Evolutionary conservation across 1,139 yeast species (phyloP).

Genomic region (Candida dubliniensis): DNA sequence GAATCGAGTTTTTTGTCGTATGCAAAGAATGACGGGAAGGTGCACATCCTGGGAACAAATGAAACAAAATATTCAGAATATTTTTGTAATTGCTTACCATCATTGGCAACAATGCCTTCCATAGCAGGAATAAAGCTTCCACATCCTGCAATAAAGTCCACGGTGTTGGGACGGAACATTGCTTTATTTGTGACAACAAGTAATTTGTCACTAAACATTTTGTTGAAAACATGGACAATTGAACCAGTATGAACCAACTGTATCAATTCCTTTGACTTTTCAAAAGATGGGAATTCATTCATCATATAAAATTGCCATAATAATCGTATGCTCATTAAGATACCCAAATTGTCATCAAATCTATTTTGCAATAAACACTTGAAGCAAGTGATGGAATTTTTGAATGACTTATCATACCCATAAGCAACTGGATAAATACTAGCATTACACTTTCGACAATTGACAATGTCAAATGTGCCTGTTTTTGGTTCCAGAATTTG

Average conservation of each 20-base stretch:
- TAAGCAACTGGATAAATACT: slow-evolving; percentile 18
- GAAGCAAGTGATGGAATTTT: slow-evolving; percentile 14
- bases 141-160: slow-evolving; percentile 14
- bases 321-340: slow-evolving; percentile 19
- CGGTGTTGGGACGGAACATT: slow-evolving; percentile 7
- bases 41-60: slow-evolving; percentile 18
- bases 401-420: slow-evolving; percentile 14
- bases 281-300: slow-evolving; percentile 17
- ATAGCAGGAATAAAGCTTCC: slow-evolving; percentile 14
- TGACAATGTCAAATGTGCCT: neutral
- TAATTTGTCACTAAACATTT: slow-evolving; percentile 18
- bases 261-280: slow-evolving; percentile 12
- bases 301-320: slow-evolving; percentile 18
- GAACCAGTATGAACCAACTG: slow-evolving; percentile 3
- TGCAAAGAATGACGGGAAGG: slow-evolving; percentile 5
- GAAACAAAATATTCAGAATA: slow-evolving; percentile 13
- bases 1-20: slow-evolving; percentile 10
- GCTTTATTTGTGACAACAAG: slow-evolving; percentile 14
- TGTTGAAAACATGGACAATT: slow-evolving; percentile 15
- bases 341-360: slow-evolving; percentile 11
- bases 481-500: neutral
- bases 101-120: slow-evolving; percentile 12
- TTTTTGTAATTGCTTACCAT: slow-evolving; percentile 10
- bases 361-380: slow-evolving; percentile 15
- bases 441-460: slow-evolving; percentile 15